phyloP scores from a whole-genome alignment of 2,329 filamentous ascomycete species.

The Penicillium sp. region DNA sequence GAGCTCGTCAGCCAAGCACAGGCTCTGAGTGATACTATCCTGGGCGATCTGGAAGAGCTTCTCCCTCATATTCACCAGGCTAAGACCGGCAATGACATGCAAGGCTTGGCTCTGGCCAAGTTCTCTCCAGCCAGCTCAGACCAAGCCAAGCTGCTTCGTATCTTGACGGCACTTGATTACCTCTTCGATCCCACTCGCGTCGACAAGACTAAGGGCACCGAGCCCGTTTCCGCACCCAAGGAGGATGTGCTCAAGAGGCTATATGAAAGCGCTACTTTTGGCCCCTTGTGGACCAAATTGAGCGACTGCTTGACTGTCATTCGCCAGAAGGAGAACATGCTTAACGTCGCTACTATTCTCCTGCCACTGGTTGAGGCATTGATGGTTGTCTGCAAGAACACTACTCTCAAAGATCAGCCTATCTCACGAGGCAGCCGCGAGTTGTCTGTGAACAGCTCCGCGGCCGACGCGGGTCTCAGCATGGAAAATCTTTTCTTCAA shows the following conservation, averaged over 20 bases:
- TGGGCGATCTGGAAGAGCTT: conserved; percentile 79
- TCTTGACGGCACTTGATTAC: conserved; percentile 91
- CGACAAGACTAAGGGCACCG: conserved; percentile 52
- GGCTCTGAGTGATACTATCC: conserved; percentile 76
- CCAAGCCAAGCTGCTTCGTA: conserved; percentile 89
- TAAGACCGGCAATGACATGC: conserved; percentile 86
- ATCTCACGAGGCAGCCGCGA: conserved; percentile 59
- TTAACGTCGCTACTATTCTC: conserved; percentile 94
- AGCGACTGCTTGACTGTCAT: conserved; percentile 87
- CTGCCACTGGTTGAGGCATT: conserved; percentile 91
- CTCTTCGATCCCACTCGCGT: conserved; percentile 78
- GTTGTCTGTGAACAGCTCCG: conserved; percentile 69
- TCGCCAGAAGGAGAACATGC: conserved; percentile 87
- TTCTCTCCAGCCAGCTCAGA: conserved; percentile 96
- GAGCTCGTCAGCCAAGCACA: conserved; percentile 88
- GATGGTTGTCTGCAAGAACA: conserved; percentile 99
- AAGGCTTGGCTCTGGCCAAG: conserved; percentile 88
- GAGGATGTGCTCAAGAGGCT: conserved; percentile 82
- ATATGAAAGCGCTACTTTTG: conserved; percentile 88
- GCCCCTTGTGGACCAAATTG: conserved; percentile 85
- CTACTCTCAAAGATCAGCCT: conserved; percentile 69
- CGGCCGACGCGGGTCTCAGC: conserved; percentile 65
- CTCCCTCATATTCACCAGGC: conserved; percentile 83
- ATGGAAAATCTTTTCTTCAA: conserved; percentile 93
- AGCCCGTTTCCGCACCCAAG: conserved; percentile 63